Conservation (phyloP, 129 eudicot genomes). For the Tanacetum coccineum region DNA sequence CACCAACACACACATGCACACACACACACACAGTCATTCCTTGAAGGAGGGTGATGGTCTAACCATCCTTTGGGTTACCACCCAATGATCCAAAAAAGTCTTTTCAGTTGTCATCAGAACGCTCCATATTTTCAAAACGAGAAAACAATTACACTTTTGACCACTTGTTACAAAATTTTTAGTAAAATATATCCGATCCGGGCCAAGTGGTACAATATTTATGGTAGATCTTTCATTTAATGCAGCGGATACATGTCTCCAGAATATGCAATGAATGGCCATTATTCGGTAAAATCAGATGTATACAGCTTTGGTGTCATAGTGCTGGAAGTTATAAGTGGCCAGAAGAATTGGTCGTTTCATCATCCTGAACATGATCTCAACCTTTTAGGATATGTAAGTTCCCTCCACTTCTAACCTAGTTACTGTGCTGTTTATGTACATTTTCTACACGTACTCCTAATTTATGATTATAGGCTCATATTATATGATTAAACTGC, state of each 20-base stretch:
- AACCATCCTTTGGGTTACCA: too few species aligned
- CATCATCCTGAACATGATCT: constrained; percentile 35
- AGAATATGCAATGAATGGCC: constrained; percentile 55
- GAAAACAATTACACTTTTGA: too few species aligned
- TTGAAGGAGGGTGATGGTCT: too few species aligned
- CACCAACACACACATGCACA: too few species aligned
- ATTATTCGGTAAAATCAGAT: constrained; percentile 58
- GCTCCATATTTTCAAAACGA: too few species aligned
- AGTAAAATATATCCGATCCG: background rate
- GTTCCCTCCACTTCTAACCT: constrained; percentile 15
- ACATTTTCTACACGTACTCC: too few species aligned
- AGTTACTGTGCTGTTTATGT: background rate
- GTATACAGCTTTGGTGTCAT: constrained; percentile 59
- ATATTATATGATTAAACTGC: too few species aligned
- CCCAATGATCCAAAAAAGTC: too few species aligned
- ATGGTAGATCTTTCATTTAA: constrained; percentile 3
- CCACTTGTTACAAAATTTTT: too few species aligned
- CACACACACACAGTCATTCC: too few species aligned
- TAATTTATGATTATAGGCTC: too few species aligned
- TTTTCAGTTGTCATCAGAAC: too few species aligned
- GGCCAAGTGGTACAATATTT: background rate
- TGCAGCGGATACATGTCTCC: constrained; percentile 77
- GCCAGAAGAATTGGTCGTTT: constrained; percentile 43
- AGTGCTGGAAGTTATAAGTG: constrained; percentile 50
- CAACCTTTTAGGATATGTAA: constrained; percentile 46